Evolutionary conservation across 257 asterid species (phyloP), one percentile per base, ranked within the genome.

Genomic region (Jacaranda copaia): DNA sequence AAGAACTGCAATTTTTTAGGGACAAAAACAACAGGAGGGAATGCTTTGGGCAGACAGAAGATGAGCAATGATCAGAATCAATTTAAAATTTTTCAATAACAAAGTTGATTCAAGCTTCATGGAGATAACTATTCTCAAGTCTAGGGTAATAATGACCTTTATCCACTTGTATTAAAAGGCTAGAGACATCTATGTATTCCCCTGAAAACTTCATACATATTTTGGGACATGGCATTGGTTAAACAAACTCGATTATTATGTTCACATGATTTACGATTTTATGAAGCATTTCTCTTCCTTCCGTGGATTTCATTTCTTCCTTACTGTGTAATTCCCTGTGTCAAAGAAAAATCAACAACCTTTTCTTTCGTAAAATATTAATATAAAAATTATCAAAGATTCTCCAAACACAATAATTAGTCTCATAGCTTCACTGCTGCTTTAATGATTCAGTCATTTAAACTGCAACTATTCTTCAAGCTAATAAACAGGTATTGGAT

Each of bases 251-350:
- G 36, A 70, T 2, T 20, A 53, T n/a, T n/a, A 8, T 52, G 32
- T 7, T 11, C 35, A 8, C 64, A 19, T 58, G 64, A 58, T 8
- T 19, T 19, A 20, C 19, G 48, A 49, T 38, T 38, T 64, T 15
- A 38, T 64, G 32, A 39, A 40, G 15, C 14, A 13, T 20, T 36
- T 32, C 45, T 14, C 9, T 5, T 10, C 16, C 18, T 20, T 15
- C 60, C 60, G 25, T 48, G 45, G 59, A 48, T 68, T 66, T 53
- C 25, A 70, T 39, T 70, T 53, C 15, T 38, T 38, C 74, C 62
- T 15, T 51, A 35, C 5, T 5, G 4, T 3, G 19, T 48, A 32
- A 68, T 15, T 53, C n/a, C 45, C 45, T 68, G 4, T 38, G 61
- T 9, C 65, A 39, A 8, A 25, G 16, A 32, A 13, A 68, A 48